phyloP scores from a whole-genome alignment of 176 grass and related monocot genomes.

The Saccharum spontaneum region DNA sequence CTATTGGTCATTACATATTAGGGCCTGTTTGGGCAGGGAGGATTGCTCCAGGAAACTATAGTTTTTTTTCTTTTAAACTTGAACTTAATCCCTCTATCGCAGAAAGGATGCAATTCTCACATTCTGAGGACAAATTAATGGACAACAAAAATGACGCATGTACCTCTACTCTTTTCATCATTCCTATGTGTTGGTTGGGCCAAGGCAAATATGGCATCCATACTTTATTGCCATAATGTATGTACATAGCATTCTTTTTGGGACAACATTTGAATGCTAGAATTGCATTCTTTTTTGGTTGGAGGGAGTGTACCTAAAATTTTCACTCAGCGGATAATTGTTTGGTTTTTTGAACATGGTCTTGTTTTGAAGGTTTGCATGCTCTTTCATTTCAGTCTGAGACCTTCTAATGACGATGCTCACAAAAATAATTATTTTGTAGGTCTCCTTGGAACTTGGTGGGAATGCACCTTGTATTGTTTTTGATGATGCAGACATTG shows the following conservation, averaged over 20 bases:
- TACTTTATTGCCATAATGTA: neutral
- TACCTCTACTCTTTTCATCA: neutral
- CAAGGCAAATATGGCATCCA: neutral
- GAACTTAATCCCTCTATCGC: neutral
- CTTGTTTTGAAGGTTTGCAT: neutral
- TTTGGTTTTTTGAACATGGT: neutral
- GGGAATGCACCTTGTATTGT: conserved; percentile 99
- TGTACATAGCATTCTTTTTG: neutral
- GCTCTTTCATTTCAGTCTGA: neutral
- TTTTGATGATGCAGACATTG: conserved; percentile 96
- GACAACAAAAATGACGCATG: neutral
- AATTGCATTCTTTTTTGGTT: neutral
- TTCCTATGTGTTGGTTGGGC: neutral
- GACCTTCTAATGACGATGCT: conserved; percentile 20
- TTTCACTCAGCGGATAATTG: neutral
- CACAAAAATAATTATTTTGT: conserved; percentile 37
- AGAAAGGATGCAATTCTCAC: neutral
- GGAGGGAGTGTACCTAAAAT: neutral
- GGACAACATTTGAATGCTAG: neutral
- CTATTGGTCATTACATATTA: neutral
- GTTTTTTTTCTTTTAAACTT: neutral
- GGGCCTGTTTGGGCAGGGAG: neutral
- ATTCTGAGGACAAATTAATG: neutral
- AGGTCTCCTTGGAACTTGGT: conserved; percentile 98
- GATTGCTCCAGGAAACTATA: neutral